A percentile compares a stretch with the other conserved stretches of the same genome.
Evolutionary conservation across 2,329 filamentous ascomycete species (phyloP).

Genomic region (Pyricularia grisea): DNA sequence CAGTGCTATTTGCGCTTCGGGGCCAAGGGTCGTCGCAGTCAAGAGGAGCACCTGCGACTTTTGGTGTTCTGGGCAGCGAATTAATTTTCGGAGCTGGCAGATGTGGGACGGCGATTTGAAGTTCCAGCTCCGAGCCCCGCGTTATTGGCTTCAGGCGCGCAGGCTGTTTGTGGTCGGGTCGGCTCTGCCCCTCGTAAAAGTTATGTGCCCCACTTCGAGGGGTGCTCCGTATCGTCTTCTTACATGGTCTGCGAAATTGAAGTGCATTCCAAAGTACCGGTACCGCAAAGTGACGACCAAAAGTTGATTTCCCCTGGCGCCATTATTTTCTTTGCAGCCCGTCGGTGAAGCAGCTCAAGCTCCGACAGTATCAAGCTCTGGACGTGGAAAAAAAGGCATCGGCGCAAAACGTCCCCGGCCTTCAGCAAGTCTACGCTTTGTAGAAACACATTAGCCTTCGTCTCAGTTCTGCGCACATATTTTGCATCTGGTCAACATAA

Average conservation of each 20-base stretch:
- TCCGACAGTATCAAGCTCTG: background rate
- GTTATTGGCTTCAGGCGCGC: background rate
- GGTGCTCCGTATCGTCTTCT: background rate
- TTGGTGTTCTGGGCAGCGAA: background rate
- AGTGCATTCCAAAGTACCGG: background rate
- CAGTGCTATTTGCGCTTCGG: background rate
- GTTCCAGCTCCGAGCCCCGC: conserved; percentile 6
- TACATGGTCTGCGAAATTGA: background rate
- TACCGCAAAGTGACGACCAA: background rate
- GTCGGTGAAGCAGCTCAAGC: background rate
- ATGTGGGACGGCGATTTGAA: conserved; percentile 6
- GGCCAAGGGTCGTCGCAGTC: background rate
- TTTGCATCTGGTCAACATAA: background rate
- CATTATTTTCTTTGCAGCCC: background rate
- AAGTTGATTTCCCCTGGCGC: background rate
- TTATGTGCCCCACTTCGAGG: background rate
- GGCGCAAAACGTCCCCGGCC: background rate
- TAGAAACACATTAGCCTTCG: background rate
- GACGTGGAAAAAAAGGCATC: background rate
- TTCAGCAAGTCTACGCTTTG: background rate
- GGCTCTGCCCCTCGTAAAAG: background rate
- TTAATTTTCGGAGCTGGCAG: background rate
- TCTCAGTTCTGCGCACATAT: background rate
- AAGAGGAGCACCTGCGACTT: background rate
- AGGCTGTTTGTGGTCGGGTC: background rate